These are phyloP conservation scores for Capsicum pubescens DNA, from an alignment of 257 asterid genomes.

Conservation along the genomic window DNA sequence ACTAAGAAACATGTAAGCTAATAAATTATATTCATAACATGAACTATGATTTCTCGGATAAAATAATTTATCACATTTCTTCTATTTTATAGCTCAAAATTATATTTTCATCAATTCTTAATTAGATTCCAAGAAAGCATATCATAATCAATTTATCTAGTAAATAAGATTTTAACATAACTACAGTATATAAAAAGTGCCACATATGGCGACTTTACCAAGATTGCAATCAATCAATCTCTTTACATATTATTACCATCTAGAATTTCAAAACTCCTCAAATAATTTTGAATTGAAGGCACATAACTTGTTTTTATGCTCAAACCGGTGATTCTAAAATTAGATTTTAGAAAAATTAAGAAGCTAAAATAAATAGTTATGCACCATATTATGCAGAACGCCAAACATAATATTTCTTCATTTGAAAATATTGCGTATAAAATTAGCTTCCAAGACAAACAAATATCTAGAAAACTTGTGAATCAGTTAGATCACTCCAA, in stretches of 20 bases:
- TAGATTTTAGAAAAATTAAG: background rate
- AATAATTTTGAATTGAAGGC: background rate
- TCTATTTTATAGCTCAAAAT: background rate
- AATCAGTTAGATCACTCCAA: background rate
- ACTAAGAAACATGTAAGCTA: background rate
- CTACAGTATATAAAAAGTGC: background rate
- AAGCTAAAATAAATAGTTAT: background rate
- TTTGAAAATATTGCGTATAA: background rate
- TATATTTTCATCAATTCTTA: background rate
- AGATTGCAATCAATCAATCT: background rate
- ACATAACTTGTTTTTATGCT: background rate
- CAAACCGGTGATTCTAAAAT: background rate
- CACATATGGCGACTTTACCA: background rate
- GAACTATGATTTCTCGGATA: background rate
- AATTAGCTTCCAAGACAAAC: background rate
- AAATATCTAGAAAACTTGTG: background rate
- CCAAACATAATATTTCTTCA: background rate
- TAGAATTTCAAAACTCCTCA: background rate
- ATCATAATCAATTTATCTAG: background rate
- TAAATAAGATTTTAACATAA: no score
- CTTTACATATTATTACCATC: background rate
- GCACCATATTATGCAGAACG: background rate
- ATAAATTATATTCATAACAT: background rate
- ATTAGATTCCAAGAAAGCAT: background rate
- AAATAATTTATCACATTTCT: background rate